Base-by-base conservation (phyloP, 2,329 filamentous ascomycete genomes). In the Dothideomycetes sp. region DNA sequence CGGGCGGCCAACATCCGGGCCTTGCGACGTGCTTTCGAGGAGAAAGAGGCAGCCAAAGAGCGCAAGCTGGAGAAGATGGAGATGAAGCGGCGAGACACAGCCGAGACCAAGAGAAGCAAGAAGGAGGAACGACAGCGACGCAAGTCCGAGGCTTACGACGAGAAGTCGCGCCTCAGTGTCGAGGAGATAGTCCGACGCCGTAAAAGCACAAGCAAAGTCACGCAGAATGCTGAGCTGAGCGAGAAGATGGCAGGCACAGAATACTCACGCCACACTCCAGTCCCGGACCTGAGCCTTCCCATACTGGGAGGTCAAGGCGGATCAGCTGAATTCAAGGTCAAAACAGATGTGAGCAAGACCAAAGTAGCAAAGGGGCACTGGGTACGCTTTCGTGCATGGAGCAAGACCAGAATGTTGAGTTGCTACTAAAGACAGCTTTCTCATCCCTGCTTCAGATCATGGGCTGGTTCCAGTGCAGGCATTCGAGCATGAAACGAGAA, bases 21-120 rank as follows among this genome's bases (percentile, higher is more conserved):
- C 33, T 68, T 71, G 4, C 66, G 75, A 5, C 61, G 68, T 37
- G 73, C 73, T 22, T 77, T 76, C 51, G 64, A 72, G 42, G 71
- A 76, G 47, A 73, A 73, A 47, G 72, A 77, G 55, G 70, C 68
- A 3, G 70, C 66, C 27, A 77, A 77, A 48, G 66, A 66, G 40
- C 65, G 62, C 36, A 73, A 72, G 47, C 58, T 66, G 34, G 69
- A 75, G 49, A 64, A 70, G 49, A 71, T 73, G 40, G 66, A 62
- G 34, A 52, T 61, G 42, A 72, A 60, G 59, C 63, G 63, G 34
- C 54, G 56, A 19, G 43, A 70, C 60, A 53, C 64, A 52, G 56
- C 69, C 36, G 55, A 55, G 19, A 59, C 58, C 18, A 67, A 66
- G 40, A 61, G 59, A 34, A 56, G 60, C 42, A 71, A 66, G 46